Base-by-base conservation (phyloP, 768 basidiomycete species). In the Suillus fuscotomentosus region DNA sequence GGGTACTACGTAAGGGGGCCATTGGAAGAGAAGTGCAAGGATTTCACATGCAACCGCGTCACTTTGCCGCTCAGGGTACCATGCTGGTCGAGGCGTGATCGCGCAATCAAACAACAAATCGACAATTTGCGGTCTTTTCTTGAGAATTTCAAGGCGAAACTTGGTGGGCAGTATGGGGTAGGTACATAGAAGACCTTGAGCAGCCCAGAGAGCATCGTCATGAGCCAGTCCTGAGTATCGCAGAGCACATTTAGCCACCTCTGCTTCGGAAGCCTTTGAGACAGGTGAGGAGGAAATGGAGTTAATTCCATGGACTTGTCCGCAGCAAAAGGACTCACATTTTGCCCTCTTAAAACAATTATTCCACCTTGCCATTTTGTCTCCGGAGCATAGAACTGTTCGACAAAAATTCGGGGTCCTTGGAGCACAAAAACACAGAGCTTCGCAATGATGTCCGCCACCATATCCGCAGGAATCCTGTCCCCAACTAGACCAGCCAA, bases 221-320 rank as follows among this genome's bases (percentile, higher is more conserved):
- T 69, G 70, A 11, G 72, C 39, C 66, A 76, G 68, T 15, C 71
- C 73, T 60, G 70, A 77, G 62, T 71, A 72, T 39, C 77, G 69
- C 8, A 73, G 70, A 11, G 70, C 75, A 59, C 74, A 76, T 60
- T 59, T 62, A 36, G 60, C 60, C 24, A 57, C 61, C 22, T 57
- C 38, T 22, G 61, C 48, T 43, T 60, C 62, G 6, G 62, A 38
- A 31, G 41, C 41, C 57, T 60, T 42, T 61, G 20, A 62, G 41
- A 41, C 27, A 59, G 10, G 27, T 6, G 24, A 59, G 15, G 22
- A 42, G 24, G 24, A 34, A 54, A 61, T 53, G 9, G 14, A 13
- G 36, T 57, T 11, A 62, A 39, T 39, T 31, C 38, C 36, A 31
- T 38, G 6, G 6, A 24, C 5, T 3, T 15, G 63, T 43, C 11